These are phyloP conservation scores for Phaffomyces opuntiae DNA, from an alignment of 805 yeast species.

Conservation along the genomic window DNA sequence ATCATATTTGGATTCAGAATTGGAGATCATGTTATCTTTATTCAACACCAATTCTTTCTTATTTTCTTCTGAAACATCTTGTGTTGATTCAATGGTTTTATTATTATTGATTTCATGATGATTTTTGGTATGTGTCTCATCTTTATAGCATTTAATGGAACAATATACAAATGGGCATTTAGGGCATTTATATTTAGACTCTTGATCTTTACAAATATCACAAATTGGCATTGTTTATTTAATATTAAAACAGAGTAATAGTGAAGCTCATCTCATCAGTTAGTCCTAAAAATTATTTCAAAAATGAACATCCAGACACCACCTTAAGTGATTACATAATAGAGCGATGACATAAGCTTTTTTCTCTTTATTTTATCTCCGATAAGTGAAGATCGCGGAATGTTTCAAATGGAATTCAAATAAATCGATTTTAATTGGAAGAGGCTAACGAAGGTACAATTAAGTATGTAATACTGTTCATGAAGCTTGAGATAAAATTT, in stretches of 20 bases:
- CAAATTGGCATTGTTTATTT: conserved; percentile 3
- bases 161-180: conserved; percentile 40
- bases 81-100: not conserved
- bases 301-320: too few species aligned
- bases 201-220: conserved; percentile 13
- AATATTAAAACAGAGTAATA: not conserved
- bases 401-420: too few species aligned
- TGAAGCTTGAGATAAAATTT: too few species aligned
- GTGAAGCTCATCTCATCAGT: not conserved
- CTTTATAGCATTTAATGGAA: conserved; percentile 54
- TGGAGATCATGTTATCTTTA: too few species aligned
- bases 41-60: too few species aligned
- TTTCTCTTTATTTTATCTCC: not conserved
- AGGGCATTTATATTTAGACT: conserved; percentile 53
- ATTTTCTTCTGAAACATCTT: too few species aligned
- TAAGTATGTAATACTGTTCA: too few species aligned
- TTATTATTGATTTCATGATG: not conserved
- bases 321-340: too few species aligned
- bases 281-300: too few species aligned
- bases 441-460: too few species aligned
- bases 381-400: not conserved
- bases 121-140: conserved; percentile 6
- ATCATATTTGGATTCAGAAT: conserved; percentile 20
- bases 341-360: too few species aligned
- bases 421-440: not conserved